Evolutionary conservation across 2,329 filamentous ascomycete genomes (phyloP).

Genomic region (Colletotrichum sansevieriae): DNA sequence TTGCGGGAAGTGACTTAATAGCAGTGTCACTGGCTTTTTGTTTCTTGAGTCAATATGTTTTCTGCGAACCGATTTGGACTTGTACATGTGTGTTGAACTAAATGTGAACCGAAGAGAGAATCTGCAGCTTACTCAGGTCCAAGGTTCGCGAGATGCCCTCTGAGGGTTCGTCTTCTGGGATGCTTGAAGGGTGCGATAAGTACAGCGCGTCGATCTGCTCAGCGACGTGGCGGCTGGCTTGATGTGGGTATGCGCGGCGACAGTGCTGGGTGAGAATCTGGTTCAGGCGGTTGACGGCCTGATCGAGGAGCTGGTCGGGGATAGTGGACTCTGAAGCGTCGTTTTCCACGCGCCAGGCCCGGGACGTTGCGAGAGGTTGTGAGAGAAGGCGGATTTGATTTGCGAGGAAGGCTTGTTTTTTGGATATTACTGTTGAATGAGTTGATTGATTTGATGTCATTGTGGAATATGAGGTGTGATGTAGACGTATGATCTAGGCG

Average conservation of each 20-base stretch:
- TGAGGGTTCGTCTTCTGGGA: constrained; percentile 52
- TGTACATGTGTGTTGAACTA: too few species aligned
- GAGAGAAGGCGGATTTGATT: constrained; percentile 74
- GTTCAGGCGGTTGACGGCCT: constrained; percentile 71
- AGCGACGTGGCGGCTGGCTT: constrained; percentile 78
- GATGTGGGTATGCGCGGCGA: constrained; percentile 74
- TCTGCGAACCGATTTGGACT: too few species aligned
- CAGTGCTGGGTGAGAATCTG: constrained; percentile 74
- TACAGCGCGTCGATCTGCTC: constrained; percentile 80
- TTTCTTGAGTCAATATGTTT: too few species aligned
- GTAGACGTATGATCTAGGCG: too few species aligned
- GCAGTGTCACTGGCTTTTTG: constrained; percentile 55
- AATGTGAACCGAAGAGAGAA: too few species aligned
- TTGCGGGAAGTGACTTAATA: constrained; percentile 60
- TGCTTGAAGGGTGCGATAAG: constrained; percentile 54
- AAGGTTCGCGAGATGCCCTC: constrained; percentile 56
- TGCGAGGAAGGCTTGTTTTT: constrained; percentile 75
- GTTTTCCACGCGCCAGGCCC: constrained; percentile 65
- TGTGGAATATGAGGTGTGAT: constrained; percentile 3
- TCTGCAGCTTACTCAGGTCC: constrained; percentile 56
- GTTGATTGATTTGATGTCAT: not conserved
- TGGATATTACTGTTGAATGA: constrained; percentile 64
- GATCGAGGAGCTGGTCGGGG: constrained; percentile 65
- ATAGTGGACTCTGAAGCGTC: constrained; percentile 56
- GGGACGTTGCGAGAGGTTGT: constrained; percentile 68